phyloP scores from a whole-genome alignment of 2,329 filamentous ascomycete species.

The Fusarium torreyae region DNA sequence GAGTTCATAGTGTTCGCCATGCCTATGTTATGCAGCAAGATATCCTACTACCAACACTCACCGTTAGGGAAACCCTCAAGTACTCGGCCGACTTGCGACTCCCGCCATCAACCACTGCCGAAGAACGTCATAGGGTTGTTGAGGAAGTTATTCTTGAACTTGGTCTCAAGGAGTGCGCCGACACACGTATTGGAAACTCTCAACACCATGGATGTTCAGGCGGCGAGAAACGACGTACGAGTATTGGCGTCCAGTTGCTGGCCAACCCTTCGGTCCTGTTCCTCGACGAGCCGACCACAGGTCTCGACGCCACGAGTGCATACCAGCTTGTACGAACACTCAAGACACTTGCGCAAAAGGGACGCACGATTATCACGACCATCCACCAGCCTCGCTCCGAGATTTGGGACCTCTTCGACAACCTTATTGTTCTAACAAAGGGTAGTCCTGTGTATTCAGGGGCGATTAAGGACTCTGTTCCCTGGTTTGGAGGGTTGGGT shows the following conservation, averaged over 20 bases:
- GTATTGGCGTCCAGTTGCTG: constrained; percentile 84
- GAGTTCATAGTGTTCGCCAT: constrained; percentile 70
- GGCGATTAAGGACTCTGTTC: constrained; percentile 67
- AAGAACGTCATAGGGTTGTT: constrained; percentile 74
- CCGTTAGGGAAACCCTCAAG: constrained; percentile 80
- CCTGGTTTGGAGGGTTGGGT: constrained; percentile 75
- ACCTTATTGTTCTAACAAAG: constrained; percentile 76
- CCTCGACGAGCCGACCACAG: constrained; percentile 84
- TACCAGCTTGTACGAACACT: constrained; percentile 80
- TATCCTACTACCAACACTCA: constrained; percentile 79
- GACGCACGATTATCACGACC: constrained; percentile 79
- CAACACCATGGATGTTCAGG: constrained; percentile 83
- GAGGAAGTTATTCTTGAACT: constrained; percentile 84
- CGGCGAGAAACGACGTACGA: constrained; percentile 82
- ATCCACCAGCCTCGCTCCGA: constrained; percentile 85
- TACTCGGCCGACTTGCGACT: constrained; percentile 82
- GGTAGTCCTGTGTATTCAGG: constrained; percentile 80
- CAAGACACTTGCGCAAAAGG: constrained; percentile 76
- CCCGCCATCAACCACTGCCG: constrained; percentile 71
- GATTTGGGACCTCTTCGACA: constrained; percentile 84
- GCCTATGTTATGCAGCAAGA: constrained; percentile 85
- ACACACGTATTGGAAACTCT: constrained; percentile 80
- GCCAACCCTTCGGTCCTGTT: constrained; percentile 84
- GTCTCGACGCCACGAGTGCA: constrained; percentile 82
- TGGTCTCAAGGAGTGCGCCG: constrained; percentile 81